Evolutionary conservation across 2,329 filamentous ascomycete genomes (phyloP).

Genomic region (Emericellopsis atlantica): DNA sequence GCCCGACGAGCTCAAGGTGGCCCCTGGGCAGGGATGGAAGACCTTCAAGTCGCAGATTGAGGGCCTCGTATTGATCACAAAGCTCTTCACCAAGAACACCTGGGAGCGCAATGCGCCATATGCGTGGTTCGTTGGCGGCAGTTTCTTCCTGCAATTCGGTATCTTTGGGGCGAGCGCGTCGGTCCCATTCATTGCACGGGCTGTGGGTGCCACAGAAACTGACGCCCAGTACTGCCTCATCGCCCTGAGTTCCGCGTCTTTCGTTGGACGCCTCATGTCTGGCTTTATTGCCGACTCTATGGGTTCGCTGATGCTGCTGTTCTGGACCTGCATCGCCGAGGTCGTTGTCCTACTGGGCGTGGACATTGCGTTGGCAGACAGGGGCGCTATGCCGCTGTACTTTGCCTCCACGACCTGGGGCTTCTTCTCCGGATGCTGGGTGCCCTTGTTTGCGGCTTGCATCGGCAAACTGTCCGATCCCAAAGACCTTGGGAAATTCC

Average conservation of each 20-base stretch:
- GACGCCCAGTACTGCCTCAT: not conserved
- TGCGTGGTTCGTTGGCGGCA: not conserved
- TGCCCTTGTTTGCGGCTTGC: not conserved
- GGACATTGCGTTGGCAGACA: not conserved
- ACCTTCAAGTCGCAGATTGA: not conserved
- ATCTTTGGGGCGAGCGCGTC: not conserved
- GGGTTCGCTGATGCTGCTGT: not conserved
- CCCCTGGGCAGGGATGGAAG: not conserved
- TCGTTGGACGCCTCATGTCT: not conserved
- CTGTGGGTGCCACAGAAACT: not conserved
- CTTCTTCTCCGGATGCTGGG: not conserved
- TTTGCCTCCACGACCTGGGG: not conserved
- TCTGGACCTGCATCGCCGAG: not conserved
- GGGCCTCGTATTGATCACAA: not conserved
- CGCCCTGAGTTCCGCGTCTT: not conserved
- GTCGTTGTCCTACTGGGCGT: not conserved
- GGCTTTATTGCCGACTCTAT: not conserved
- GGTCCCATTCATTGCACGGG: not conserved
- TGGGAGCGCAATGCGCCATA: not conserved
- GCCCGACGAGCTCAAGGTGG: not conserved
- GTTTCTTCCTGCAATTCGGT: not conserved
- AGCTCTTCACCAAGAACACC: not conserved
- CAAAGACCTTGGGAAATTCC: not conserved
- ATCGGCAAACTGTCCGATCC: not conserved
- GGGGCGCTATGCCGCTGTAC: not conserved